Evolutionary conservation across 768 basidiomycete species (phyloP).

Genomic region (Mycena haematopus): DNA sequence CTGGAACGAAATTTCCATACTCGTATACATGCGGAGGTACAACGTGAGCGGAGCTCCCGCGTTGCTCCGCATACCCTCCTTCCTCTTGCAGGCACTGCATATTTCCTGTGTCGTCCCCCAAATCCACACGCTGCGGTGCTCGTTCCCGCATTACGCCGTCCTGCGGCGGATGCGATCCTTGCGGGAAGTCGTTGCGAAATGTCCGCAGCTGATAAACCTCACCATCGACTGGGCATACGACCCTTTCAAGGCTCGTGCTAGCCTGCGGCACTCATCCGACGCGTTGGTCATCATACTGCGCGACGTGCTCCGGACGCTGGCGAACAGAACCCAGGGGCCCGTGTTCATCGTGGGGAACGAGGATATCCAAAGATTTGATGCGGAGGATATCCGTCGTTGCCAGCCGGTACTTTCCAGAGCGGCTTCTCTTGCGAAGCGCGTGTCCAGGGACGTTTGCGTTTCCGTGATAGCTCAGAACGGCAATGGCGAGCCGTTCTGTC

Average conservation of each 20-base stretch:
- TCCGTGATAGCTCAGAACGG: neutral
- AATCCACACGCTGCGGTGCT: neutral
- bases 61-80: neutral
- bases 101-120: neutral
- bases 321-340: neutral
- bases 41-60: neutral
- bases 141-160: neutral
- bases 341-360: neutral
- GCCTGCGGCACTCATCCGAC: neutral
- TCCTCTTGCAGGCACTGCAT: neutral
- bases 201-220: neutral
- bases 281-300: neutral
- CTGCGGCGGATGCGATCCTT: neutral
- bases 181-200: neutral
- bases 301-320: neutral
- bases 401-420: neutral
- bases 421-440: neutral
- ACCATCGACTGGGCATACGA: neutral
- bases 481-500: neutral
- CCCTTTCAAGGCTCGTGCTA: neutral
- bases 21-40: constrained; percentile 1
- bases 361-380: neutral
- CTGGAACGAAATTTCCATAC: constrained; percentile 4
- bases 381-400: neutral
- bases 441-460: neutral